These are phyloP conservation scores for Uronychia binucleata DNA, from an alignment of 73 alveolate genomes.

Conservation along the genomic window DNA sequence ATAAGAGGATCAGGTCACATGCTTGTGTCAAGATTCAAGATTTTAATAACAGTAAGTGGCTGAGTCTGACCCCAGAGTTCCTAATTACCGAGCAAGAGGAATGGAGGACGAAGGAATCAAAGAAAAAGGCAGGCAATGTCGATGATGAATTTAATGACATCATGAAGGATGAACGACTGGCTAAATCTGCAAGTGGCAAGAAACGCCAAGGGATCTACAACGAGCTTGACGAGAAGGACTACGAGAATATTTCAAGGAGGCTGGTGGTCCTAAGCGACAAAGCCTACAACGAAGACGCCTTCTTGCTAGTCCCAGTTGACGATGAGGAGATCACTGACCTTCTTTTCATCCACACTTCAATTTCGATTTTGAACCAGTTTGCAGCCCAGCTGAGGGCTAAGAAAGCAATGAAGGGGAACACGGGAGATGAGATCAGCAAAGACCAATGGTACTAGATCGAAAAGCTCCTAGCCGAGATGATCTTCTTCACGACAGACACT, in stretches of 20 bases:
- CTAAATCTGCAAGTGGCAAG: background rate
- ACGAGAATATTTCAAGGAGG: conserved; percentile 27
- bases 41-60: conserved; percentile 4
- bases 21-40: conserved; percentile 60
- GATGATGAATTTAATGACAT: background rate
- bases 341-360: conserved; percentile 38
- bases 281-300: conserved; percentile 54
- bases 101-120: conserved; percentile 22
- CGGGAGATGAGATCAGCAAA: background rate
- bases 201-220: conserved; percentile 30
- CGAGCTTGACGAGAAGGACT: conserved; percentile 43
- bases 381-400: background rate
- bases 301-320: conserved; percentile 12
- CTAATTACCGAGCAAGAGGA: conserved; percentile 29
- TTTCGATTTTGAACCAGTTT: conserved; percentile 19
- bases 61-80: background rate
- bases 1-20: conserved; percentile 29
- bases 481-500: conserved; percentile 46
- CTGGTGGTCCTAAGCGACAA: conserved; percentile 14
- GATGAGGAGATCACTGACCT: conserved; percentile 26
- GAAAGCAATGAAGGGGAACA: background rate
- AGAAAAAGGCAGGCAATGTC: background rate
- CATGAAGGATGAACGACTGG: background rate
- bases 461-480: conserved; percentile 12
- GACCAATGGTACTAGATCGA: conserved; percentile 2